These are phyloP conservation scores for Dryas integrifolia DNA, from an alignment of 331 rosid species.

Conservation along the genomic window DNA sequence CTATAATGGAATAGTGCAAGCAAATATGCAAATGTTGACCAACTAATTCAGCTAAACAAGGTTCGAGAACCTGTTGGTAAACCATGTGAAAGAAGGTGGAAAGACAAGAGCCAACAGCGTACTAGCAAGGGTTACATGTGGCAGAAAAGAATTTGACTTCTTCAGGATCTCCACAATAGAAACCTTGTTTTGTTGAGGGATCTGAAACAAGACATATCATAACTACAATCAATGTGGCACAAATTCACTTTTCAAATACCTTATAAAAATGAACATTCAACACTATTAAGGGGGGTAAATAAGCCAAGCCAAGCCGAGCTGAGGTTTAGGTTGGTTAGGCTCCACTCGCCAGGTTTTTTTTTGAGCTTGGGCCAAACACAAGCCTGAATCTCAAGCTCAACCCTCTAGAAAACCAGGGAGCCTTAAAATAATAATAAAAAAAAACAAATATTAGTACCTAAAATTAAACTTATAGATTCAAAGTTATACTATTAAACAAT, in stretches of 20 bases:
- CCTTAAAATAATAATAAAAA: too few relatives aligned
- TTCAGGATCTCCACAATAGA: slow-evolving; percentile 53
- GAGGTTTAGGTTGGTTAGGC: neutral
- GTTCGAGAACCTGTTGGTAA: slow-evolving; percentile 72
- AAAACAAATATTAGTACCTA: too few relatives aligned
- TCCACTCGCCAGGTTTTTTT: too few relatives aligned
- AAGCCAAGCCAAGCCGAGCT: neutral
- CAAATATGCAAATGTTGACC: slow-evolving; percentile 3
- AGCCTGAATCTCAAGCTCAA: too few relatives aligned
- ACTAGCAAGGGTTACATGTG: slow-evolving; percentile 75
- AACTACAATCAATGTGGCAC: slow-evolving; percentile 18
- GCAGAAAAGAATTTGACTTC: slow-evolving; percentile 74
- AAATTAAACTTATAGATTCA: too few relatives aligned
- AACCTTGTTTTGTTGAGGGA: slow-evolving; percentile 29
- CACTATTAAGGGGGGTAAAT: neutral
- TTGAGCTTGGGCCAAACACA: too few relatives aligned
- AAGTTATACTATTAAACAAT: too few relatives aligned
- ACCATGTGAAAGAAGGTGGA: slow-evolving; percentile 95
- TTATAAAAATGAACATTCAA: neutral
- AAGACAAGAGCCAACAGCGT: slow-evolving; percentile 71
- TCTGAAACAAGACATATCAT: slow-evolving; percentile 38
- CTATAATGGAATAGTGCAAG: slow-evolving; percentile 9
- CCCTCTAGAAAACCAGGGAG: too few relatives aligned
- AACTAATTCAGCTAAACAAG: slow-evolving; percentile 26
- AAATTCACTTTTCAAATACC: neutral